phyloP scores from a whole-genome alignment of 2,329 filamentous ascomycete species.

The Hyphodiscus sp. region DNA sequence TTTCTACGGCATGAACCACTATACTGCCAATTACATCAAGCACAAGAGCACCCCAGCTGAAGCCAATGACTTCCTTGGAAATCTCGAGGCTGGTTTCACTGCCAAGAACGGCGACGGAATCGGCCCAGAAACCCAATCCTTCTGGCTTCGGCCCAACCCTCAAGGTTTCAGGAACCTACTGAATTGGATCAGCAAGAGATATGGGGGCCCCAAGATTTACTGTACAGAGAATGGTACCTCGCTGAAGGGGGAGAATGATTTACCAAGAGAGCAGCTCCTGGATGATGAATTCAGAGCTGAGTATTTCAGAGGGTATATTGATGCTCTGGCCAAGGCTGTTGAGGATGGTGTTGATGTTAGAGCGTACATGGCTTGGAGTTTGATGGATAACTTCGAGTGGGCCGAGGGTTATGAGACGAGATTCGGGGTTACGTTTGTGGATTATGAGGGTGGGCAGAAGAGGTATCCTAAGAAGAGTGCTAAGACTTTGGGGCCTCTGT shows the following conservation, averaged over 20 bases:
- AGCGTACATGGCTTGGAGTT: conserved; percentile 80
- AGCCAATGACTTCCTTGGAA: conserved; percentile 64
- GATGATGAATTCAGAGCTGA: conserved; percentile 75
- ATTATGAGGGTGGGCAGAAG: conserved; percentile 75
- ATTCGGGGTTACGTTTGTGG: conserved; percentile 78
- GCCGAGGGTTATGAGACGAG: conserved; percentile 85
- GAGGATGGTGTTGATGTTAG: conserved; percentile 72
- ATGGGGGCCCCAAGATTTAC: conserved; percentile 71
- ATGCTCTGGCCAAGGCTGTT: conserved; percentile 67
- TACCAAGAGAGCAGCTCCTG: conserved; percentile 63
- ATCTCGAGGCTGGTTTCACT: conserved; percentile 65
- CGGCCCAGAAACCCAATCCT: conserved; percentile 74
- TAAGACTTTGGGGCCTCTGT: conserved; percentile 61
- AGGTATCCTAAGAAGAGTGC: conserved; percentile 81
- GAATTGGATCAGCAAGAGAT: conserved; percentile 71
- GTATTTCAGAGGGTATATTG: conserved; percentile 74
- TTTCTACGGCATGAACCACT: conserved; percentile 94
- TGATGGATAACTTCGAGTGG: conserved; percentile 57
- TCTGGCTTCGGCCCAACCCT: conserved; percentile 73
- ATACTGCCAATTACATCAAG: conserved; percentile 81
- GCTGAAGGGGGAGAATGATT: conserved; percentile 74
- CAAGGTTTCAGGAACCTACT: conserved; percentile 72
- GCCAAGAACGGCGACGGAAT: conserved; percentile 69
- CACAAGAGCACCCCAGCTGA: conserved; percentile 57
- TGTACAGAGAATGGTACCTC: conserved; percentile 87